phyloP scores from a whole-genome alignment of 352 stramenopile species.

The Chrysophaeum taylorii region DNA sequence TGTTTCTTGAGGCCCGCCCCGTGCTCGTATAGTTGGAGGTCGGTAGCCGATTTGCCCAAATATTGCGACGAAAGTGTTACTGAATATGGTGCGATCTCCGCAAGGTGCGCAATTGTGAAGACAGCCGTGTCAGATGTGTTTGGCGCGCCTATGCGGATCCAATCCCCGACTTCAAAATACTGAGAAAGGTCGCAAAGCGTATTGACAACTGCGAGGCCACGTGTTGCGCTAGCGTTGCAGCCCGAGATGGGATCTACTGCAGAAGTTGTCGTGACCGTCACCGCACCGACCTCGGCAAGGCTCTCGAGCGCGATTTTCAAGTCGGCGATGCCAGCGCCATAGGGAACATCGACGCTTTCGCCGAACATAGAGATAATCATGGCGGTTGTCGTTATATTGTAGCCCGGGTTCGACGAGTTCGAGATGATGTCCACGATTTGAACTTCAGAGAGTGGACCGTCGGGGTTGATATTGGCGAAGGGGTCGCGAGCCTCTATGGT shows the following conservation, averaged over 20 bases:
- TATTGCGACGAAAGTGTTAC: conserved; percentile 77
- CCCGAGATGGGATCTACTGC: conserved; percentile 50
- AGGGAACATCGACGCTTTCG: conserved; percentile 44
- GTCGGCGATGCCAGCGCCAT: conserved; percentile 60
- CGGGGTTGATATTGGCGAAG: conserved; percentile 69
- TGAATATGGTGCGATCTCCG: conserved; percentile 34
- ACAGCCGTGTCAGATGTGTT: conserved; percentile 56
- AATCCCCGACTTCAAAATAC: conserved; percentile 67
- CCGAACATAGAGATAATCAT: conserved; percentile 63
- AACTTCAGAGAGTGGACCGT: conserved; percentile 67
- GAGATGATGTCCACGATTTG: conserved; percentile 60
- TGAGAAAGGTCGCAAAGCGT: conserved; percentile 48
- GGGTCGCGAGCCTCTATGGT: conserved; percentile 77
- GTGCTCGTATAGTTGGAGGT: conserved; percentile 69
- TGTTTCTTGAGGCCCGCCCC: conserved; percentile 25
- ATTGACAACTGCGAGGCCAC: conserved; percentile 58
- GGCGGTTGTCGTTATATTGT: conserved; percentile 29
- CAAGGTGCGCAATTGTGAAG: conserved; percentile 64
- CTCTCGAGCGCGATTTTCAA: conserved; percentile 59
- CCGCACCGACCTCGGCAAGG: conserved; percentile 59
- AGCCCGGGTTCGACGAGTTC: conserved; percentile 25
- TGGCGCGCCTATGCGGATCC: conserved; percentile 65
- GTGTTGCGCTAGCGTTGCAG: conserved; percentile 54
- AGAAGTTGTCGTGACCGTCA: conserved; percentile 74
- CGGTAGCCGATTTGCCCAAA: conserved; percentile 41